phyloP scores from a whole-genome alignment of 371 early-diverging fungal species.

The Syncephalastrum contaminatum region DNA sequence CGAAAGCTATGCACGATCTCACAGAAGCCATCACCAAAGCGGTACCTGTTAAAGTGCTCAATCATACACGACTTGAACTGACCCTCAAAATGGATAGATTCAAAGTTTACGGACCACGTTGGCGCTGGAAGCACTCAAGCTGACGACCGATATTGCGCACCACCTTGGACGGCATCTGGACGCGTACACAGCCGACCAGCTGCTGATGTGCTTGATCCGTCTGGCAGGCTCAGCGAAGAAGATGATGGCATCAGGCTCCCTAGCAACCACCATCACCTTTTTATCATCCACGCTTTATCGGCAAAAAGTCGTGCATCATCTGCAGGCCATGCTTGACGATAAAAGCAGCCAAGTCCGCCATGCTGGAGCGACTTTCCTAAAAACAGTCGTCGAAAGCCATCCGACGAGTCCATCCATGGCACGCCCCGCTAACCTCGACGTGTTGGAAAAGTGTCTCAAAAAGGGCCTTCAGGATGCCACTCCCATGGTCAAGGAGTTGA shows the following conservation, averaged over 20 bases:
- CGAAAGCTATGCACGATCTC: too few relatives aligned
- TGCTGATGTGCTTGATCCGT: constrained; percentile 27
- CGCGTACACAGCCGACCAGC: constrained; percentile 20
- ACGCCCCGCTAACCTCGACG: constrained; percentile 9
- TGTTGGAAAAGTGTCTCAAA: constrained; percentile 12
- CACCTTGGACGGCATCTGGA: constrained; percentile 21
- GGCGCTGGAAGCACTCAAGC: constrained; percentile 21
- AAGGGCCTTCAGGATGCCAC: constrained; percentile 23
- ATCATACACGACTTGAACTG: too few relatives aligned
- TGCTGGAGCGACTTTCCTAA: constrained; percentile 11
- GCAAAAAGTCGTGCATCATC: constrained; percentile 14
- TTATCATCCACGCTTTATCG: constrained; percentile 24
- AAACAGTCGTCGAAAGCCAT: constrained; percentile 17
- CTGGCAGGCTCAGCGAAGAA: constrained; percentile 27
- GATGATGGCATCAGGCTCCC: constrained; percentile 13
- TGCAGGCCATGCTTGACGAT: constrained; percentile 18
- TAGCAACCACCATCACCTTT: constrained; percentile 18
- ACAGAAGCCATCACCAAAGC: too few relatives aligned
- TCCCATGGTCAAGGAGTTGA: constrained; percentile 16
- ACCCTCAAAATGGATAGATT: constrained; percentile 14
- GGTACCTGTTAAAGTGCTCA: too few relatives aligned
- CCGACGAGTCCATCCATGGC: constrained; percentile 10
- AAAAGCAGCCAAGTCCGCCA: constrained; percentile 22
- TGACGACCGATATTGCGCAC: constrained; percentile 22
- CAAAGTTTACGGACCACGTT: constrained; percentile 34